Evolutionary conservation across 2,329 filamentous ascomycete species (phyloP).

Genomic region (Xenosphaeropsis pyriputrescens): DNA sequence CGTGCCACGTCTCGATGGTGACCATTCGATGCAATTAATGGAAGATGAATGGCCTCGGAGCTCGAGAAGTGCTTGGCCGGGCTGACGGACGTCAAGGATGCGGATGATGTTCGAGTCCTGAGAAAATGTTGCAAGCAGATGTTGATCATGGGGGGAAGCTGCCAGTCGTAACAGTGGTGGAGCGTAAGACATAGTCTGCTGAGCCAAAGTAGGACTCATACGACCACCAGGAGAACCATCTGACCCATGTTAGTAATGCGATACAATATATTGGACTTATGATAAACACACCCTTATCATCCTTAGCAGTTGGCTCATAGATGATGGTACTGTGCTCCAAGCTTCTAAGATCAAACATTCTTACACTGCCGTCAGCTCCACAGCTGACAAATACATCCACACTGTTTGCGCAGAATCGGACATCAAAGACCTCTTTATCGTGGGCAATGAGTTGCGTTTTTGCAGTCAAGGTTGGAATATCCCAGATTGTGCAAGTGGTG

Average conservation of each 20-base stretch:
- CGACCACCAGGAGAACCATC: conserved; percentile 36
- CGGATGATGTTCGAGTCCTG: conserved; percentile 85
- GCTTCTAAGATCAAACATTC: conserved; percentile 96
- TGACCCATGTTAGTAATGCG: background rate
- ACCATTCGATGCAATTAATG: conserved; percentile 95
- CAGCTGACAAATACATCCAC: conserved; percentile 99
- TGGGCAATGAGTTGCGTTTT: conserved; percentile 98
- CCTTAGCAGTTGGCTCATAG: conserved; percentile 89
- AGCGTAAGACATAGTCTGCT: conserved; percentile 64
- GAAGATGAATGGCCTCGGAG: conserved; percentile 75
- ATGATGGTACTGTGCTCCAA: conserved; percentile 98
- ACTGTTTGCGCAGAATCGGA: conserved; percentile 93
- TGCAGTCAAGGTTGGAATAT: conserved; percentile 91
- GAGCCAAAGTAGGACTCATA: conserved; percentile 59
- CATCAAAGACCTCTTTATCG: conserved; percentile 98
- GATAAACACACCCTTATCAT: conserved; percentile 41
- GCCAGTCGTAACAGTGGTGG: conserved; percentile 69
- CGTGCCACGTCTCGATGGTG: conserved; percentile 69
- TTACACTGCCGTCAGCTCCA: conserved; percentile 90
- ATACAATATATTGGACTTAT: conserved; percentile 14
- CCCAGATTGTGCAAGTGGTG: conserved; percentile 98
- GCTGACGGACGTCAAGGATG: conserved; percentile 90
- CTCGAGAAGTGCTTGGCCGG: conserved; percentile 86
- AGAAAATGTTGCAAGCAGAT: conserved; percentile 93
- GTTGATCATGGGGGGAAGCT: conserved; percentile 87